Percentiles rank a stretch among this genome's conserved stretches.
Evolutionary conservation across 176 grass and related monocot species (phyloP).

Genomic region (Bromus sterilis): DNA sequence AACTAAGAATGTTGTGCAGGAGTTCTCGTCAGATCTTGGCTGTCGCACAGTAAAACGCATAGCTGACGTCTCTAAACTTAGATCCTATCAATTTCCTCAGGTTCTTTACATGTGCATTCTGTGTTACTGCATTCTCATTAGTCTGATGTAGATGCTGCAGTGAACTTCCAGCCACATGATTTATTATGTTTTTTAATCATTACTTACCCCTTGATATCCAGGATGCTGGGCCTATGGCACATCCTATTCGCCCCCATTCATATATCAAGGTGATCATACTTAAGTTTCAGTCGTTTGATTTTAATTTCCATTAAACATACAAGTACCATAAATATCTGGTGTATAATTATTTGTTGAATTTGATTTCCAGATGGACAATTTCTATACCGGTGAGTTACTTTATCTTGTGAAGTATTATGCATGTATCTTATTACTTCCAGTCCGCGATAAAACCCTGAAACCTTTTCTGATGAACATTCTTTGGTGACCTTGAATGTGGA

Average conservation of each 20-base stretch:
- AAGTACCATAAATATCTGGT: background rate
- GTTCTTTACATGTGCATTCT: constrained; percentile 37
- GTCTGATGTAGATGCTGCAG: constrained; percentile 9
- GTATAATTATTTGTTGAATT: constrained; percentile 32
- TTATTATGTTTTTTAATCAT: constrained; percentile 12
- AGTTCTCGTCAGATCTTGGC: constrained; percentile 96
- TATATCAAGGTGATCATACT: constrained; percentile 85
- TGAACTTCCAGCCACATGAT: constrained; percentile 1
- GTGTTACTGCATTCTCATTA: background rate
- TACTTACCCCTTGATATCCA: constrained; percentile 45
- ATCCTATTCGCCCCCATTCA: constrained; percentile 93
- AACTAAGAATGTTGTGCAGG: constrained; percentile 46
- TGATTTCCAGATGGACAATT: constrained; percentile 96
- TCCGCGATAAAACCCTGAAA: background rate
- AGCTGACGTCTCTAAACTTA: constrained; percentile 86
- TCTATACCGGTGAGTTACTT: constrained; percentile 70
- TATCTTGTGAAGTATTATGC: constrained; percentile 12
- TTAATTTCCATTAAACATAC: constrained; percentile 4
- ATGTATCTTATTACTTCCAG: constrained; percentile 9
- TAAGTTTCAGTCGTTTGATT: constrained; percentile 15
- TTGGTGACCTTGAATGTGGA: background rate
- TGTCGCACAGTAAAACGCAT: constrained; percentile 88
- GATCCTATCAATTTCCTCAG: constrained; percentile 98
- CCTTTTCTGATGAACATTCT: constrained; percentile 25
- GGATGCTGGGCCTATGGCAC: constrained; percentile 98